Percentiles rank a stretch among this genome's conserved stretches.
These are phyloP conservation scores for Chalciporus piperatoides DNA, from an alignment of 1,284 basidiomycete genomes.

Conservation along the genomic window DNA sequence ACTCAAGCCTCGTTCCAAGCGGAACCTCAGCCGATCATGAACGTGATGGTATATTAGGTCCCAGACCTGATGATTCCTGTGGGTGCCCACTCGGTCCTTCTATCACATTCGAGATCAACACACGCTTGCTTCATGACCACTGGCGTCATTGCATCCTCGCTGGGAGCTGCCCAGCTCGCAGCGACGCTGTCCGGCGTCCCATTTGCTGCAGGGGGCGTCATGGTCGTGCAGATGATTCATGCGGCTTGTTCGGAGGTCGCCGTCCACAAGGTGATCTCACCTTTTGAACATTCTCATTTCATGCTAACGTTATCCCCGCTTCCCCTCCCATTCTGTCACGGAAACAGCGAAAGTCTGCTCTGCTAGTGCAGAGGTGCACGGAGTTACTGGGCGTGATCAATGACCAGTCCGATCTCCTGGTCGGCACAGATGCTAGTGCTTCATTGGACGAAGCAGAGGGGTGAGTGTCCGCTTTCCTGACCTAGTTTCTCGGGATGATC, in stretches of 20 bases:
- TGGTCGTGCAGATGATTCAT: conserved; percentile 40
- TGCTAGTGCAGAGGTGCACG: conserved; percentile 41
- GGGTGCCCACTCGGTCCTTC: not conserved
- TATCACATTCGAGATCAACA: not conserved
- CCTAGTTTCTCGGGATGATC: not conserved
- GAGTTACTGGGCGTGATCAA: conserved; percentile 36
- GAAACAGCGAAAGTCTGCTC: conserved; percentile 39
- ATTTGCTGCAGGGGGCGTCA: conserved; percentile 39
- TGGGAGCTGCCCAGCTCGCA: conserved; percentile 39
- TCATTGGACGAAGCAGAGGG: conserved; percentile 42
- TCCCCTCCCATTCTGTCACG: not conserved
- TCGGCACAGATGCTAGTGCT: conserved; percentile 38
- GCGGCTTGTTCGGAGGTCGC: conserved; percentile 41
- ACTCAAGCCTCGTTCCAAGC: not conserved
- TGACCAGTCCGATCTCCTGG: conserved; percentile 37
- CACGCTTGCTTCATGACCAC: conserved; percentile 25
- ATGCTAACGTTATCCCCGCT: conserved; percentile 6
- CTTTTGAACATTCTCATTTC: not conserved
- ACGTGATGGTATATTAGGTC: conserved; percentile 10
- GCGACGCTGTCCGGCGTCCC: conserved; percentile 43
- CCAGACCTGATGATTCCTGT: not conserved
- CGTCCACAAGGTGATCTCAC: conserved; percentile 41
- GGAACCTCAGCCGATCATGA: not conserved
- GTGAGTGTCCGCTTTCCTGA: conserved; percentile 30
- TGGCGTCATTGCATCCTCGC: conserved; percentile 20